Base-by-base conservation (phyloP, 1,284 basidiomycete species). In the Stereum hirsutum region DNA sequence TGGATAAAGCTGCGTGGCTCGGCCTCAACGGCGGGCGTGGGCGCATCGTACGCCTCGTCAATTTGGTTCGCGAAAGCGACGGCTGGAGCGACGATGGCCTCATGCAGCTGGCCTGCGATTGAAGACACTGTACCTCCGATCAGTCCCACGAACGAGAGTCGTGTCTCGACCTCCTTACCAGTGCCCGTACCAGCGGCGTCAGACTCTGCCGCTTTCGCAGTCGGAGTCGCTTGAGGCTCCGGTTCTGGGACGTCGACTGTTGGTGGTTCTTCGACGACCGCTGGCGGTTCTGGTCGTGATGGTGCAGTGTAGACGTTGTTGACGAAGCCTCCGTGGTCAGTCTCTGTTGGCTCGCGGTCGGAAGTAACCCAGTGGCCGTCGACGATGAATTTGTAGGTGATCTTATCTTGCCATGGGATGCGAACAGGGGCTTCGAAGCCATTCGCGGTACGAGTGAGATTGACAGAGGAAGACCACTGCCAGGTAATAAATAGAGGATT, bases 301-400 rank as follows among this genome's bases (percentile, higher is more conserved):
- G 78, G 79, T 1, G 83, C 70, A 36, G 64, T 64, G 53, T 82
- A 78, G 42, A 86, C 64, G 54, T 90, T 88, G 60, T 90, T 90
- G 19, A 80, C 57, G 57, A 81, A 84, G 25, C 83, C 83, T 10
- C 31, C 34, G 20, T 61, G 58, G 52, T 89, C 86, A 1, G 59
- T 53, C 57, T 83, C 81, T 42, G 75, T 79, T 5, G 81, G 78
- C 48, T 69, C 68, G 47, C 70, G 68, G 34, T 71, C 65, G 42
- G 70, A 68, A 37, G 73, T 71, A 30, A 64, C 54, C 86, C 86
- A 89, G 45, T 60, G 56, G 25, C 81, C 83, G 54, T 89, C 87
- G 43, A 89, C 84, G 57, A 89, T 66, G 56, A 78, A 89, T 61
- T 89, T 89, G 75, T 83, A 89, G 6, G 65, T 54, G 47, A 86